Evolutionary conservation across 805 yeast species (phyloP).

Genomic region (Suhomyces prunicola): DNA sequence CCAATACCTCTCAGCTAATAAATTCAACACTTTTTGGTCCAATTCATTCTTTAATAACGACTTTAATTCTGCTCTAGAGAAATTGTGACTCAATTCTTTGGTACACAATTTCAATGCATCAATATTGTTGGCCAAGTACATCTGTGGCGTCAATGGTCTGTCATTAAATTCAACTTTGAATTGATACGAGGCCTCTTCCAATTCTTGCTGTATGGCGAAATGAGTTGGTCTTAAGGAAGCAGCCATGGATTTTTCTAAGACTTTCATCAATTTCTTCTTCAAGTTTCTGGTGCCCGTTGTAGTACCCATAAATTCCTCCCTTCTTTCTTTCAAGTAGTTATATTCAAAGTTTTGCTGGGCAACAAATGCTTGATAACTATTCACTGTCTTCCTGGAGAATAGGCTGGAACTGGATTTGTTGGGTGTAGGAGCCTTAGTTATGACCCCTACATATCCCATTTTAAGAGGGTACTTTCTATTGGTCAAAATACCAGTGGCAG

Average conservation of each 20-base stretch:
- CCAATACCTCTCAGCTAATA: conserved; percentile 92
- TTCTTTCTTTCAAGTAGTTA: conserved; percentile 61
- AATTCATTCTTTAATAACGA: conserved; percentile 76
- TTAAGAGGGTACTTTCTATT: conserved; percentile 84
- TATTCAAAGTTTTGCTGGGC: conserved; percentile 61
- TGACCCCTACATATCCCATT: conserved; percentile 99
- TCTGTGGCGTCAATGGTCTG: conserved; percentile 87
- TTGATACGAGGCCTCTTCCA: conserved; percentile 88
- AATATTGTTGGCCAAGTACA: conserved; percentile 87
- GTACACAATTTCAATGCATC: conserved; percentile 82
- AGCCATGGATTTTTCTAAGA: conserved; percentile 89
- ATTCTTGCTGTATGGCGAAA: conserved; percentile 77
- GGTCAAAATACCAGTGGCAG: conserved; percentile 63
- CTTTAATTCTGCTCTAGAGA: conserved; percentile 79
- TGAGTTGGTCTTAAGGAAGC: conserved; percentile 84
- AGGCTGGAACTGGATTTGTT: conserved; percentile 25
- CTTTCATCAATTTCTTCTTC: conserved; percentile 77
- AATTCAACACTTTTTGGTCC: conserved; percentile 85
- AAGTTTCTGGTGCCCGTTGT: conserved; percentile 72
- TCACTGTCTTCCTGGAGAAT: conserved; percentile 43
- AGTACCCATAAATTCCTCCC: conserved; percentile 57
- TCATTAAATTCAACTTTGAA: conserved; percentile 97
- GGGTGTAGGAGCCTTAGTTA: conserved; percentile 69
- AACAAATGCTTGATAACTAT: conserved; percentile 60
- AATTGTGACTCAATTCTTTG: conserved; percentile 79